These are phyloP conservation scores for Aspergillus cristatus DNA, from an alignment of 495 filamentous ascomycete genomes.

Conservation along the genomic window DNA sequence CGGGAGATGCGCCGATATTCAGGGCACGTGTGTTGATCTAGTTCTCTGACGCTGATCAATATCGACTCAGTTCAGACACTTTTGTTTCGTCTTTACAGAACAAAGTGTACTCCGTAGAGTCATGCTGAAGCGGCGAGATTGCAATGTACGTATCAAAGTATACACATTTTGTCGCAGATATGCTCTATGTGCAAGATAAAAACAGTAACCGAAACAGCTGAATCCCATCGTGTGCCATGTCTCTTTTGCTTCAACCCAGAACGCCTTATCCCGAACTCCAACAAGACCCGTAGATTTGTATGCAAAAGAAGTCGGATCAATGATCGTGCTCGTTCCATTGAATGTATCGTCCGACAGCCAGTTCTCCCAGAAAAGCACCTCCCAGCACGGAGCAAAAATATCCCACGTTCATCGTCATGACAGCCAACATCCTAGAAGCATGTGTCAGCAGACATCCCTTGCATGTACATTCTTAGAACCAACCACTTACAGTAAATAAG, in stretches of 20 bases:
- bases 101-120: no score
- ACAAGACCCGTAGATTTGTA: background rate
- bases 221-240: no score
- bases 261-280: background rate
- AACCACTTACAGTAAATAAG: conserved; percentile 79
- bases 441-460: conserved; percentile 2
- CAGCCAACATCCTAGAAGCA: conserved; percentile 76
- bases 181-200: no score
- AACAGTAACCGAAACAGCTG: no score
- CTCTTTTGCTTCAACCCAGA: background rate
- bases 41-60: no score
- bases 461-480: background rate
- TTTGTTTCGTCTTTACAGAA: no score
- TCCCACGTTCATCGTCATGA: conserved; percentile 97
- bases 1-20: no score
- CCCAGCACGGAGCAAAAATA: conserved; percentile 84
- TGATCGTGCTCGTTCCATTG: conserved; percentile 23
- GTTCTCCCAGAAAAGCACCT: conserved; percentile 76
- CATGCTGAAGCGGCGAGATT: no score
- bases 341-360: conserved; percentile 64
- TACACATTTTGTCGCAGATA: no score
- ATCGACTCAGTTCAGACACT: no score
- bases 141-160: no score
- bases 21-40: no score
- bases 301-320: conserved; percentile 5